These are phyloP conservation scores for Dactylorhiza incarnata DNA, from an alignment of 106 monocot species.

Conservation along the genomic window DNA sequence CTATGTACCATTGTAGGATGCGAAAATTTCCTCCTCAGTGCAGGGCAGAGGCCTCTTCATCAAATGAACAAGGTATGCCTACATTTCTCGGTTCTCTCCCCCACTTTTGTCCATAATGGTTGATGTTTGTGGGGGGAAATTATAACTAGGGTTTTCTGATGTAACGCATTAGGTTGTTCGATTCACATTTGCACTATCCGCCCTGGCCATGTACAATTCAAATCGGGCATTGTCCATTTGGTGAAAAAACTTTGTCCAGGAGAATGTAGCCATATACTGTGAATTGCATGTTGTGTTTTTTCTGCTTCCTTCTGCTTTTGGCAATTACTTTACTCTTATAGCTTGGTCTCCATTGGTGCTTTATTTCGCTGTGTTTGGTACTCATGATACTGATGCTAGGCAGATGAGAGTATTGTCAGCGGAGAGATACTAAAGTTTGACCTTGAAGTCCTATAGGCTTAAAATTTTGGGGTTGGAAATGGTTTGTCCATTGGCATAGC, in stretches of 20 bases:
- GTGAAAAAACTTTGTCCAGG: neutral
- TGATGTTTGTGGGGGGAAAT: neutral
- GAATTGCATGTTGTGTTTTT: no score
- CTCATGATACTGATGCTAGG: neutral
- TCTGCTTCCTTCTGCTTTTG: no score
- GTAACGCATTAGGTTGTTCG: no score
- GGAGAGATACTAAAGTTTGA: no score
- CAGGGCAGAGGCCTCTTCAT: conserved; percentile 11
- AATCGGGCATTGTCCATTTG: neutral
- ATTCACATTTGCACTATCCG: no score
- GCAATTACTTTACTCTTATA: no score
- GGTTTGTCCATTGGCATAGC: no score
- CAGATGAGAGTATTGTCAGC: no score
- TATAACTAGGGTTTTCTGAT: neutral
- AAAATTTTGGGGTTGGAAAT: no score
- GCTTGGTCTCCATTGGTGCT: no score
- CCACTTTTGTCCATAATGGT: neutral
- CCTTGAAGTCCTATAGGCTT: no score
- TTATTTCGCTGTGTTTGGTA: neutral
- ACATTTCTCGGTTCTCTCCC: neutral
- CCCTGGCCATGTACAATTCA: neutral
- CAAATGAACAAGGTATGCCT: conserved; percentile 18
- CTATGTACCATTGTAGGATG: neutral
- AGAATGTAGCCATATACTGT: neutral
- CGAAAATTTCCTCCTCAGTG: neutral